Evolutionary conservation across 139 green algal genomes (phyloP).

Genomic region (Bryopsis sp.): DNA sequence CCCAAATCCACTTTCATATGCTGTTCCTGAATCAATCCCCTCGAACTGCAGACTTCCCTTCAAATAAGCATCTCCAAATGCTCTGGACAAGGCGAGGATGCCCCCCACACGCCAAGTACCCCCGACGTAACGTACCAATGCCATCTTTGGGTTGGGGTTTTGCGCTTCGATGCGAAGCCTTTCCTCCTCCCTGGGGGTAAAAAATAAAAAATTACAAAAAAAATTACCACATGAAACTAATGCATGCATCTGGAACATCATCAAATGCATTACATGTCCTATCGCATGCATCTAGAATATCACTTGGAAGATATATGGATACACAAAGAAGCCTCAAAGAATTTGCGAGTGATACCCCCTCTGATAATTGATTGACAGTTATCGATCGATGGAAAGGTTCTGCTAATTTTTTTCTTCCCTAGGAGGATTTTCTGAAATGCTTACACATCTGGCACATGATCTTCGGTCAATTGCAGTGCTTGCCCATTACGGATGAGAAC

Average conservation of each 20-base stretch:
- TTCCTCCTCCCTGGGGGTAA: slow-evolving; percentile 52
- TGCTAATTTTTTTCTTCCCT: neutral
- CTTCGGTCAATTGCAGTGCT: slow-evolving; percentile 65
- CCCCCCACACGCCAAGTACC: slow-evolving; percentile 91
- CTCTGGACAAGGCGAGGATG: slow-evolving; percentile 84
- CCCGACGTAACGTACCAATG: slow-evolving; percentile 65
- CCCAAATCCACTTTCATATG: slow-evolving; percentile 78
- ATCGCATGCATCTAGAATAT: no score
- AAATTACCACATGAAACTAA: neutral
- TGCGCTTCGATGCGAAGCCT: slow-evolving; percentile 78
- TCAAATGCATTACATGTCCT: slow-evolving; percentile 11
- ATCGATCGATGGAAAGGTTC: no score
- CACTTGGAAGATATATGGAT: no score
- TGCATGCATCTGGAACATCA: neutral
- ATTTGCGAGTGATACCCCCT: no score
- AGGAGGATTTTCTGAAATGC: neutral
- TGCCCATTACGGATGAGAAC: slow-evolving; percentile 53
- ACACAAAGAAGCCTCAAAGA: no score
- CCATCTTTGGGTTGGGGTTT: slow-evolving; percentile 91
- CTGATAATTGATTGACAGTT: no score
- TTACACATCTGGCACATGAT: slow-evolving; percentile 81
- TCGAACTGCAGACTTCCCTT: slow-evolving; percentile 87
- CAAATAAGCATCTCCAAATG: slow-evolving; percentile 93
- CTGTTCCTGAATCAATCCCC: slow-evolving; percentile 52
- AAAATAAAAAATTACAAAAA: slow-evolving; percentile 1